Evolutionary conservation across 2,329 filamentous ascomycete genomes (phyloP), one percentile per base, ranked within the genome.

Genomic region (Lasiodiplodia theobromae): DNA sequence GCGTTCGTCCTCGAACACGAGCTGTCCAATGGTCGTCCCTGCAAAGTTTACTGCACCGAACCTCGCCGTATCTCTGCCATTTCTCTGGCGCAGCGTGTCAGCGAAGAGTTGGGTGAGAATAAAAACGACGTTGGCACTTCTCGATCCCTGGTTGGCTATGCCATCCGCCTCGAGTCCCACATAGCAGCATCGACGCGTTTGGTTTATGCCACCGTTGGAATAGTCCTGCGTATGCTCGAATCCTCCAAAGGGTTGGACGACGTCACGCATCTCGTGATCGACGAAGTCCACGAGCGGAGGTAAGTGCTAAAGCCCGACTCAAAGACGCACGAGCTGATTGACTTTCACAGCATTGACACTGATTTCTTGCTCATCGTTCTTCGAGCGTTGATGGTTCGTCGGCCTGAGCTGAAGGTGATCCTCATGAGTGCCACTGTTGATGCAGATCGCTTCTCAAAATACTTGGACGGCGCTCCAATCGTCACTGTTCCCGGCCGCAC

Each of bases 381-480:
- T 63, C 93, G 93, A 76, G 92, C 94, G 71, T 84, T 99, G 4
- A 87, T 97, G 82, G 78, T 87, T 37, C 87, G 88, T 72, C 87
- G 95, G 66, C 91, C 90, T 70, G 92, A 97, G 71, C 84, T 99
- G 64, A 98, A 97, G 80, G 91, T 99, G 23, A 87, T 99, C 47
- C 86, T 99, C 58, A 99, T 99, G 96, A 98, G 95, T 72, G 96
- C 96, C 12, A 99, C 96, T 0, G 93, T 99, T 8, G 93, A 99
- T 78, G 93, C 96, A 0, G 90, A 95, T 69, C 90, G 91, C 18
- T 97, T 99, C 77, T 97, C 96, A 0, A 88, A 88, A 12, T 99
- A 98, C 76, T 86, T 99, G 2, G 90, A 91, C 67, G 89, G 90
- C 4, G 95, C 95, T 0, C 95, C 95, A 0, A 89, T 98, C 51